A percentile compares a stretch with the other conserved stretches of the same genome.
Evolutionary conservation across 441 rosid genomes (phyloP).

Genomic region (Pelargonium citronellum): DNA sequence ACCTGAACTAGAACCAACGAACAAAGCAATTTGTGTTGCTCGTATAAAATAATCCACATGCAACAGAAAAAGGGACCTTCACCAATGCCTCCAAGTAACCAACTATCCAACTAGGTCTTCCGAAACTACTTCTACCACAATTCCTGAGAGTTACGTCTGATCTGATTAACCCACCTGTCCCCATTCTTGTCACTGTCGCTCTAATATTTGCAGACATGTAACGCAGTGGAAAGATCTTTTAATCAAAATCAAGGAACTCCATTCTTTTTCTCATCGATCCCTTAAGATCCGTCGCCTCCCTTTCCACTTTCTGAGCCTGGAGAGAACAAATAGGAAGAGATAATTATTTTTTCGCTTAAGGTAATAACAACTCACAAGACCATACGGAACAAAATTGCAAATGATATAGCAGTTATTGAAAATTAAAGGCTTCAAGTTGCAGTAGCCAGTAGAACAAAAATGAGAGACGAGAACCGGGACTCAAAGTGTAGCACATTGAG

Average conservation of each 20-base stretch:
- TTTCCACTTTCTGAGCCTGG: conserved; percentile 76
- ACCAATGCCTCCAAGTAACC: conserved; percentile 13
- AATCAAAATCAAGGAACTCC: conserved; percentile 83
- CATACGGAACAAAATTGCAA: background rate
- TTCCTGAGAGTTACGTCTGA: background rate
- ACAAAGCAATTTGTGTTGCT: conserved; percentile 15
- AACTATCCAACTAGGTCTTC: conserved; percentile 14
- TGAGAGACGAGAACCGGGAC: background rate
- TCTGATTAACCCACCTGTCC: conserved; percentile 13
- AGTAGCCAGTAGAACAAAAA: background rate
- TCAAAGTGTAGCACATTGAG: background rate
- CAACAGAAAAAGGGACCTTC: conserved; percentile 8
- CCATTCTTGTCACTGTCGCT: conserved; percentile 20
- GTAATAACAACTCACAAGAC: background rate
- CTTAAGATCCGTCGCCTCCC: conserved; percentile 57
- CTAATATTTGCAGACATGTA: conserved; percentile 28
- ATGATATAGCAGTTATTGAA: background rate
- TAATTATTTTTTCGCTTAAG: background rate
- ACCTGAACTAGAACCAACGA: conserved; percentile 17
- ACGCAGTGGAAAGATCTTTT: conserved; percentile 17
- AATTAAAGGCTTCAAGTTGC: background rate
- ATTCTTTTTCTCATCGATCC: conserved; percentile 75
- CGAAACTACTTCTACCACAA: background rate
- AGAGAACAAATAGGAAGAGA: conserved; percentile 9
- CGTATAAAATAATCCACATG: conserved; percentile 3